These are phyloP conservation scores for Exserohilum turcica DNA, from an alignment of 2,329 filamentous ascomycete species.

Conservation along the genomic window DNA sequence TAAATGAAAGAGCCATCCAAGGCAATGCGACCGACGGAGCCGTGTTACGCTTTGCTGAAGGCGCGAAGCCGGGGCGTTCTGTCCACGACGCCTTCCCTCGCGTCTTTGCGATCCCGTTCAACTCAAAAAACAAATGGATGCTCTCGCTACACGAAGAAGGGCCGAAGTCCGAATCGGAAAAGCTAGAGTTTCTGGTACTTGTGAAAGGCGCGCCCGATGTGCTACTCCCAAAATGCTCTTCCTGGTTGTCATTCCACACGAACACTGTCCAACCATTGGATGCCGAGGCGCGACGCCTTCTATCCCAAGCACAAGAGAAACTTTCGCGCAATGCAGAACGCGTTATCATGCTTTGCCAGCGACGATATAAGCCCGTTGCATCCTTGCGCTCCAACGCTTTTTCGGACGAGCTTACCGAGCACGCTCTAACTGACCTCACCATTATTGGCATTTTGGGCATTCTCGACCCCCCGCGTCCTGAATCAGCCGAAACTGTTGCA, in stretches of 20 bases:
- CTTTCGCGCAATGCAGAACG: slow-evolving; percentile 1
- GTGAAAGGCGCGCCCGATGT: neutral
- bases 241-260: neutral
- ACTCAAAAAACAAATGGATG: slow-evolving; percentile 1
- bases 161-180: neutral
- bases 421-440: neutral
- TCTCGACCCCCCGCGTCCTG: neutral
- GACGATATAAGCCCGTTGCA: neutral
- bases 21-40: neutral
- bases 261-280: neutral
- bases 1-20: neutral
- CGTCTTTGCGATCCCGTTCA: neutral
- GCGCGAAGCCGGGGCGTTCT: neutral
- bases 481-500: neutral
- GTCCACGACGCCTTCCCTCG: neutral
- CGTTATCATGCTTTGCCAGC: neutral
- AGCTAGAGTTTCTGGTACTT: neutral
- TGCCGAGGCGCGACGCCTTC: neutral
- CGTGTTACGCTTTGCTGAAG: neutral
- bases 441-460: neutral
- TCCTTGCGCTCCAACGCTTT: slow-evolving; percentile 1
- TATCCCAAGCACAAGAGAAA: neutral
- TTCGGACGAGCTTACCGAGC: neutral
- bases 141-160: neutral
- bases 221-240: neutral